These are phyloP conservation scores for Rosa multiflora DNA, from an alignment of 306 rosid genomes.

Conservation along the genomic window DNA sequence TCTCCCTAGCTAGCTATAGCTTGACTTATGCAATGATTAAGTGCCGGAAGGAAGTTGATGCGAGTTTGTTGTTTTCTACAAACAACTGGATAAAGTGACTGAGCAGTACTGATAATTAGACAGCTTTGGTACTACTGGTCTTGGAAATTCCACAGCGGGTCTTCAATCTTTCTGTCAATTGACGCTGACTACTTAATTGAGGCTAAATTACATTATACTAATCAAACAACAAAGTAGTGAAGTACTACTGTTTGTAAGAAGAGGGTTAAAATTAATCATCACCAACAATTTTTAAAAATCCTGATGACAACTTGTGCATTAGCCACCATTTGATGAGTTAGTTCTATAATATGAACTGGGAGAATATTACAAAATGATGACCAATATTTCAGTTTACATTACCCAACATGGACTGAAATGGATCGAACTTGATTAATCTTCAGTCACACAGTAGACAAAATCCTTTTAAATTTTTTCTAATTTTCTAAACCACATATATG, in stretches of 20 bases:
- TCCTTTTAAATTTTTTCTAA: too few relatives aligned
- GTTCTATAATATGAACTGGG: not conserved
- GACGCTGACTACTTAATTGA: conserved; percentile 28
- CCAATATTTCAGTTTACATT: not conserved
- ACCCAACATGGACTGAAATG: not conserved
- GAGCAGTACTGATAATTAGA: conserved; percentile 25
- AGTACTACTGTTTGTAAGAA: not conserved
- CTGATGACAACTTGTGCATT: not conserved
- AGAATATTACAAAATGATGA: not conserved
- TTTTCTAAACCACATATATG: too few relatives aligned
- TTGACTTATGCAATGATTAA: conserved; percentile 48
- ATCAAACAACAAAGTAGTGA: not conserved
- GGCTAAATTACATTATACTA: not conserved
- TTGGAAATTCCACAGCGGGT: conserved; percentile 26
- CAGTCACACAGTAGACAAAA: not conserved
- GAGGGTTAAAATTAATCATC: not conserved
- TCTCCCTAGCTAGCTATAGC: conserved; percentile 3
- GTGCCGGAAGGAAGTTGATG: conserved; percentile 26
- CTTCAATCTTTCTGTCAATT: conserved; percentile 9
- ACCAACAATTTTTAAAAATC: not conserved
- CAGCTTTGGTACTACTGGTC: conserved; percentile 17
- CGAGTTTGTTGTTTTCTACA: conserved; percentile 35
- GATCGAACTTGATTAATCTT: not conserved
- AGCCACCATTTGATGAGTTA: not conserved
- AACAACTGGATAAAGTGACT: conserved; percentile 22